Evolutionary conservation across 2,329 filamentous ascomycete species (phyloP).

Genomic region (Graphilbum ipis-grandicollis): DNA sequence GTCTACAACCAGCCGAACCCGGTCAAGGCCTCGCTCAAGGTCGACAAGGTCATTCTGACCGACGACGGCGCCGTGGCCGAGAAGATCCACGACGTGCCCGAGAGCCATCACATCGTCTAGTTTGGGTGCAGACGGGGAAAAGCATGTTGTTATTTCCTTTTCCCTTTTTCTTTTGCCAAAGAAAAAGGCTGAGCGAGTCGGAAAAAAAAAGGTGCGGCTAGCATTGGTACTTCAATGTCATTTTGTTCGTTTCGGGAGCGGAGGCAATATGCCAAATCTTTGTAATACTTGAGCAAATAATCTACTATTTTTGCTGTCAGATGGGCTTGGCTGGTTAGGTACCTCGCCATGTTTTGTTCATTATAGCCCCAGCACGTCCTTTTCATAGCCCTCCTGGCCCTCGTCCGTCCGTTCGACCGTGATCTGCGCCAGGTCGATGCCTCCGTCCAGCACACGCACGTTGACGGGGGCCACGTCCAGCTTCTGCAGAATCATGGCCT

Average conservation of each 20-base stretch:
- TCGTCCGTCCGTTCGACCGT: constrained; percentile 2
- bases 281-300: no score
- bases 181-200: no score
- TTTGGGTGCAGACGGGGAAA: no score
- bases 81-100: constrained; percentile 18
- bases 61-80: constrained; percentile 26
- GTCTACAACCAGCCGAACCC: constrained; percentile 30
- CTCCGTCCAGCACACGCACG: constrained; percentile 4
- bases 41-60: constrained; percentile 28
- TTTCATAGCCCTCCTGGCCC: constrained; percentile 4
- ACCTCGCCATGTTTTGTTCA: no score
- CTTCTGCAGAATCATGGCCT: constrained; percentile 4
- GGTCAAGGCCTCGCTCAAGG: constrained; percentile 28
- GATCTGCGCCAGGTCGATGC: background rate
- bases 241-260: no score
- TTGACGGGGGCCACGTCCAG: constrained; percentile 6
- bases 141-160: background rate
- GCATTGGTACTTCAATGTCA: no score
- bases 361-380: background rate
- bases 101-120: no score
- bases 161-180: no score
- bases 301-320: no score
- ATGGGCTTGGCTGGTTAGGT: no score
- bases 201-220: no score
- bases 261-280: no score